Base-by-base conservation (phyloP, 441 rosid species). In the Melastoma candidum region DNA sequence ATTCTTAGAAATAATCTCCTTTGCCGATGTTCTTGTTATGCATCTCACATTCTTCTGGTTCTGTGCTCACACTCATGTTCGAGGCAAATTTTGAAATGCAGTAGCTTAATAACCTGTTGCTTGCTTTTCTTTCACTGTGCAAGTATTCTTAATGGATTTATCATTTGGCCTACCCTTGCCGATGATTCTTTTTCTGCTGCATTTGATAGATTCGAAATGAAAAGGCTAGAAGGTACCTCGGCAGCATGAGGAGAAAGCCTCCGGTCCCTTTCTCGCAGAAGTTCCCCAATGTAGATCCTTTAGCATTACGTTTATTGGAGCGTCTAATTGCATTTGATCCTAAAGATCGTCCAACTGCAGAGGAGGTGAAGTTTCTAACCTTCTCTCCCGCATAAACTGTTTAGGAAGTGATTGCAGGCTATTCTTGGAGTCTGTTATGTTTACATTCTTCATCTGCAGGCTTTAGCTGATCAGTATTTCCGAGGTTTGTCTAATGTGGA, bases 261-360 rank as follows among this genome's bases (percentile, higher is more conserved):
- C 84, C 77, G 36, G 79, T 94, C 67, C 95, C 97, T 4, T 84
- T 79, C 78, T 44, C 83, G 32, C 86, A 84, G 36, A 94, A 90
- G 71, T 87, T 90, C 69, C 95, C 94, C 48, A 70, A 85, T 61
- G 84, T 72, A 50, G 95, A 90, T 74, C 97, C 95, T 12, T 57
- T 80, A 69, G 96, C 97, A 68, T 84, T 90, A 53, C 71, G 77
- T 61, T 73, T 94, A 6, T 75, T 94, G 47, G 87, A 85, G 71
- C 83, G 74, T 49, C 63, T 94, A 39, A 86, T 94, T 63, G 95
- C 97, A 61, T 94, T 94, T 77, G 99, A 94, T 82, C 96, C 99
- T 1, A 94, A 94, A 71, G 95, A 94, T 70, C 97, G 97, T 49
- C 97, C 81, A 17, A 68, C 94, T 52, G 97, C 99, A 51, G 97